A percentile compares a stretch with the other conserved stretches of the same genome.
These are phyloP conservation scores for Acer negundo DNA, from an alignment of 345 rosid genomes.

Conservation along the genomic window DNA sequence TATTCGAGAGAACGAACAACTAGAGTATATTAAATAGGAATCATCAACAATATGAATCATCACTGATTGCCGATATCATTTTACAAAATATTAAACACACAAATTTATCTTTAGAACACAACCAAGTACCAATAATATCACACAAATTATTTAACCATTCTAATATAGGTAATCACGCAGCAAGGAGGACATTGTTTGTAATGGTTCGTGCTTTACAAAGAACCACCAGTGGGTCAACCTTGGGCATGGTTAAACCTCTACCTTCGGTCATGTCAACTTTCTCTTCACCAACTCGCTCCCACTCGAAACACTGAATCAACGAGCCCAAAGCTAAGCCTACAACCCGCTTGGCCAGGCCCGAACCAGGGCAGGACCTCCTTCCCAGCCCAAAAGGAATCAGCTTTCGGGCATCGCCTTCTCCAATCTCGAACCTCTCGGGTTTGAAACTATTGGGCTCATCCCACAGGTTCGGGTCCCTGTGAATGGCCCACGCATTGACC, in stretches of 20 bases:
- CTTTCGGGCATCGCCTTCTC: conserved; percentile 14
- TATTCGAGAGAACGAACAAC: too few species aligned
- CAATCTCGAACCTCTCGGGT: conserved; percentile 49
- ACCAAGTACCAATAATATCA: too few species aligned
- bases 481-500: conserved; percentile 56
- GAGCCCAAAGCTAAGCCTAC: conserved; percentile 35
- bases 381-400: conserved; percentile 47
- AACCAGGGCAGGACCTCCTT: conserved; percentile 52
- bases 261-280: conserved; percentile 46
- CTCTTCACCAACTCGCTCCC: conserved; percentile 36
- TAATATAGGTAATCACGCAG: too few species aligned
- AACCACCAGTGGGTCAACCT: too few species aligned
- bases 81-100: too few species aligned
- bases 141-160: too few species aligned
- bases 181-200: too few species aligned
- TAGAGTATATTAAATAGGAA: too few species aligned
- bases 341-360: conserved; percentile 36
- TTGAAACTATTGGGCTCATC: conserved; percentile 41
- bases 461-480: conserved; percentile 50
- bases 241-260: conserved; percentile 34
- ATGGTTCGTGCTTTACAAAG: too few species aligned
- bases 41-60: too few species aligned
- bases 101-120: too few species aligned
- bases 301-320: conserved; percentile 49
- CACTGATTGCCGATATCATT: too few species aligned